phyloP scores from a whole-genome alignment of 805 yeast genomes.

The Sugiyamaella floridensis region DNA sequence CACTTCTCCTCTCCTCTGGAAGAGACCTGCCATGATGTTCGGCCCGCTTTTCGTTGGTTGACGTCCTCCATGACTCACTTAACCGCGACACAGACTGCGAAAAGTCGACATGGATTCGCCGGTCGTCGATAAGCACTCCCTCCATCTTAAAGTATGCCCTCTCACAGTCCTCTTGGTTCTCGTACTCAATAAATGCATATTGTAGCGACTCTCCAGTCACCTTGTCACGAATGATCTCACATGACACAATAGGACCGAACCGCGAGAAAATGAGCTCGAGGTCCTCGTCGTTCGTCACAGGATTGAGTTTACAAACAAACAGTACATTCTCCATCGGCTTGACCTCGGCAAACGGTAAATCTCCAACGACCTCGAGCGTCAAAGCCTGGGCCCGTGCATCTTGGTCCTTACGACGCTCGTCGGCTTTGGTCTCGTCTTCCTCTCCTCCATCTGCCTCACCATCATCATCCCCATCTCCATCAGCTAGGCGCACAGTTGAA shows the following conservation, averaged over 20 bases:
- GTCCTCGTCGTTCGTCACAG: slow-evolving; percentile 54
- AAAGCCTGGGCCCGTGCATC: slow-evolving; percentile 49
- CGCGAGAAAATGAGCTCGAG: slow-evolving; percentile 50
- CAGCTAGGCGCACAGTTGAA: slow-evolving; percentile 28
- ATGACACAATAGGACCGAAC: slow-evolving; percentile 48
- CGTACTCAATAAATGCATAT: slow-evolving; percentile 60
- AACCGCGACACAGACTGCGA: slow-evolving; percentile 44
- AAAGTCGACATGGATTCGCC: slow-evolving; percentile 60
- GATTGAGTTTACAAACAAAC: slow-evolving; percentile 58
- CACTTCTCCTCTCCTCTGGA: neutral
- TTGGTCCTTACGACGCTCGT: slow-evolving; percentile 25
- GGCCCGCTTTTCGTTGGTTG: slow-evolving; percentile 10
- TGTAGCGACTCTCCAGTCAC: slow-evolving; percentile 44
- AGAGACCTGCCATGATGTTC: neutral
- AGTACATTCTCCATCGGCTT: slow-evolving; percentile 56
- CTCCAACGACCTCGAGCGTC: slow-evolving; percentile 58
- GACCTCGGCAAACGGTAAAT: slow-evolving; percentile 49
- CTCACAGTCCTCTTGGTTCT: slow-evolving; percentile 44
- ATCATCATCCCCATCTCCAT: slow-evolving; percentile 18
- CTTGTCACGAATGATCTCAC: slow-evolving; percentile 47
- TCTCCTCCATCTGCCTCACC: slow-evolving; percentile 17
- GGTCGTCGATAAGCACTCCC: slow-evolving; percentile 56
- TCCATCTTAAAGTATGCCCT: slow-evolving; percentile 58
- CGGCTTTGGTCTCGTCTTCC: slow-evolving; percentile 26
- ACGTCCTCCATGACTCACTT: slow-evolving; percentile 23